These are phyloP conservation scores for Neonectria faginata DNA, from an alignment of 2,329 filamentous ascomycete species.

Conservation along the genomic window DNA sequence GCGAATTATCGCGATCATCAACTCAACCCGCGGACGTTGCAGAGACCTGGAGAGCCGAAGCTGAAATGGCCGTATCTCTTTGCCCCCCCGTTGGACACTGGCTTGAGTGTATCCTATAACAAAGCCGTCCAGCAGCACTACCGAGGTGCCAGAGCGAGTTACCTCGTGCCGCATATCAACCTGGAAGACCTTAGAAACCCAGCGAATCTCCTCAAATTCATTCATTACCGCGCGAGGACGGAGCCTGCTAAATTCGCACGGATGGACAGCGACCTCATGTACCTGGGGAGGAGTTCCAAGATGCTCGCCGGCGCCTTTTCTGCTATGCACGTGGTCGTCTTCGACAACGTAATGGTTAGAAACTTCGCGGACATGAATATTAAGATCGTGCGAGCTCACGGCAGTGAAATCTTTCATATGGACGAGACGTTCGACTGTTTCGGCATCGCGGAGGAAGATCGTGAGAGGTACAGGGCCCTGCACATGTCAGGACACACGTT, in stretches of 20 bases:
- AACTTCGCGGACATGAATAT: not conserved
- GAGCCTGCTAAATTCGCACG: conserved; percentile 23
- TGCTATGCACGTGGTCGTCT: conserved; percentile 13
- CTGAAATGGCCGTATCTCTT: not conserved
- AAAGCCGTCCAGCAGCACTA: conserved; percentile 21
- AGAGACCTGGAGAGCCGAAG: not conserved
- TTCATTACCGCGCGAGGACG: conserved; percentile 36
- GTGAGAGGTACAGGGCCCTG: not conserved
- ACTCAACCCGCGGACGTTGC: not conserved
- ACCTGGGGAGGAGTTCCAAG: conserved; percentile 31
- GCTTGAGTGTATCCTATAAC: conserved; percentile 21
- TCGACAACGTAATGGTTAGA: no score
- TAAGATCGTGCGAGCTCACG: not conserved
- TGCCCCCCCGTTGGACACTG: not conserved
- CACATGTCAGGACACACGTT: not conserved
- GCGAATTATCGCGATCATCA: conserved; percentile 33
- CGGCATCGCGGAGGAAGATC: not conserved
- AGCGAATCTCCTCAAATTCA: conserved; percentile 36
- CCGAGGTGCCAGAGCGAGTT: conserved; percentile 31
- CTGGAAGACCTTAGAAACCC: conserved; percentile 32
- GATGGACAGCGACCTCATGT: conserved; percentile 35
- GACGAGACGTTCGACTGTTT: not conserved
- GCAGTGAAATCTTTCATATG: not conserved
- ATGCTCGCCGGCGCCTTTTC: conserved; percentile 34
- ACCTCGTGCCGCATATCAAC: conserved; percentile 42